Percentiles rank a stretch among this genome's conserved stretches.
phyloP scores from a whole-genome alignment of 441 rosid species.

The Gossypium davidsonii region DNA sequence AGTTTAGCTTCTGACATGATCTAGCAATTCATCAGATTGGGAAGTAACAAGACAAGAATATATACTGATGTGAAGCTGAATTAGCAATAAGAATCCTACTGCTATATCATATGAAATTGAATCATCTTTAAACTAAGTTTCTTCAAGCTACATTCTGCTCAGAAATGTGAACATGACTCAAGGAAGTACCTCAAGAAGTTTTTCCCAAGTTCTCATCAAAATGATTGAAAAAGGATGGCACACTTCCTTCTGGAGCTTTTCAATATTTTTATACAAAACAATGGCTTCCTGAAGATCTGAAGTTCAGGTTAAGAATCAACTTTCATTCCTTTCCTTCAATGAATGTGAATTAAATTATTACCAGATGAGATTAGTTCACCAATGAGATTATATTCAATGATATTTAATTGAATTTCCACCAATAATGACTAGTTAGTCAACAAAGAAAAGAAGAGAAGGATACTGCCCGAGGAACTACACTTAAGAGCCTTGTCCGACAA shows the following conservation, averaged over 20 bases:
- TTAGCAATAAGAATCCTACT: neutral
- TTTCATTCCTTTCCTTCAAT: neutral
- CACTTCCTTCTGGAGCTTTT: conserved; percentile 60
- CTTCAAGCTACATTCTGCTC: neutral
- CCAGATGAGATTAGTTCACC: conserved; percentile 5
- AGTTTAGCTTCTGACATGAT: neutral
- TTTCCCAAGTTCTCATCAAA: conserved; percentile 73
- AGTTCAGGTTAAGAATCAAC: conserved; percentile 32
- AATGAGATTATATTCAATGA: neutral
- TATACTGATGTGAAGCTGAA: neutral
- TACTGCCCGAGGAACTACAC: conserved; percentile 43
- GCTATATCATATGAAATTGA: neutral
- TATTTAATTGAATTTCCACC: neutral
- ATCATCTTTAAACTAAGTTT: neutral
- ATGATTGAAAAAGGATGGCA: conserved; percentile 69
- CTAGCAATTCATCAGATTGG: neutral
- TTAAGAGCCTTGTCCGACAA: conserved; percentile 36
- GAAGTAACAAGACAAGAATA: neutral
- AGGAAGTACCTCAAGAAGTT: conserved; percentile 65
- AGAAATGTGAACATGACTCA: neutral
- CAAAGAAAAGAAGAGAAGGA: conserved; percentile 24
- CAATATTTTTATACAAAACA: conserved; percentile 42
- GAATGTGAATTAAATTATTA: neutral
- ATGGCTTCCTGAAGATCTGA: conserved; percentile 49
- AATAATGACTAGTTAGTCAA: conserved; percentile 3